phyloP scores from a whole-genome alignment of 495 filamentous ascomycete genomes.

The Daldinia bambusicola region DNA sequence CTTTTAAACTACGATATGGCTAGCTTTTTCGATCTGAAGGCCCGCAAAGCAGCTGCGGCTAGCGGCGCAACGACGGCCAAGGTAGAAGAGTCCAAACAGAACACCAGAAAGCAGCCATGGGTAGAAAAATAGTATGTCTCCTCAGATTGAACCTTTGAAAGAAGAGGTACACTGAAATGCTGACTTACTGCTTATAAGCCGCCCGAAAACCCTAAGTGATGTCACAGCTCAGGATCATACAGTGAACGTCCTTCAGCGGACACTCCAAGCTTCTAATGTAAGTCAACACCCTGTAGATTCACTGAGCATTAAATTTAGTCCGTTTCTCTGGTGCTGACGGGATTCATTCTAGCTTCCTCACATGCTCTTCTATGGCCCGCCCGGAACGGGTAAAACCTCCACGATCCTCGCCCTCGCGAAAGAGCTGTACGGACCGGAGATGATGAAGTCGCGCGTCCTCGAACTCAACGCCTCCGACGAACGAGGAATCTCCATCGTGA shows the following conservation, averaged over 20 bases:
- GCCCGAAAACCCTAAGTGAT: conserved; percentile 91
- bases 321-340: conserved; percentile 14
- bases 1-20: conserved; percentile 62
- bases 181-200: conserved; percentile 63
- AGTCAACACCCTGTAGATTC: conserved; percentile 26
- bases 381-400: conserved; percentile 98
- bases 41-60: conserved; percentile 82
- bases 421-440: conserved; percentile 94
- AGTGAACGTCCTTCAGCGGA: conserved; percentile 88
- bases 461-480: conserved; percentile 99
- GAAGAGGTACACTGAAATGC: conserved; percentile 1
- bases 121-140: conserved; percentile 96
- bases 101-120: conserved; percentile 83
- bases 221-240: conserved; percentile 99
- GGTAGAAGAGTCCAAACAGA: conserved; percentile 65
- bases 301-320: not conserved
- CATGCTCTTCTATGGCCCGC: conserved; percentile 99
- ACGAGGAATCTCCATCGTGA: conserved; percentile 94
- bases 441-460: conserved; percentile 92
- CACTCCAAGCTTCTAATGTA: conserved; percentile 93
- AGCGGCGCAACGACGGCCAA: conserved; percentile 62
- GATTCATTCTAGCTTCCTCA: conserved; percentile 78
- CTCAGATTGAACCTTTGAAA: not conserved
- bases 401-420: conserved; percentile 95
- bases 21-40: conserved; percentile 95